Evolutionary conservation across 192 early-diverging fungal genomes (phyloP).

Genomic region (Powellomyces hirtus): DNA sequence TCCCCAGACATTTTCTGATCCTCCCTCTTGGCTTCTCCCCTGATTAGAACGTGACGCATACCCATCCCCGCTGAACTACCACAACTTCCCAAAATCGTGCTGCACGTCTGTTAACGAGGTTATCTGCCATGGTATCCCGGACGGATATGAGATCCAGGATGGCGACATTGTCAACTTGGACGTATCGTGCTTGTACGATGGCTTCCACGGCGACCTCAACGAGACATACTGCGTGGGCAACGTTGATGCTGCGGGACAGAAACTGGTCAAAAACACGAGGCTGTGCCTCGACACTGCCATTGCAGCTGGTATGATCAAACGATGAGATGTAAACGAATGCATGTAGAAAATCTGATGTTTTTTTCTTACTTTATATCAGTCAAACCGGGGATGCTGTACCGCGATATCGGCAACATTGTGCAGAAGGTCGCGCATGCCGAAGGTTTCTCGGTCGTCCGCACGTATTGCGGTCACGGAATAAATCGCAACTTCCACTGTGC

Average conservation of each 20-base stretch:
- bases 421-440: conserved; percentile 79
- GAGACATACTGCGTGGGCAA: conserved; percentile 90
- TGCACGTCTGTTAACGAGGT: conserved; percentile 92
- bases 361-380: too few relatives aligned
- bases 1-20: too few relatives aligned
- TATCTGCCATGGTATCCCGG: conserved; percentile 98
- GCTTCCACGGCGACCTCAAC: conserved; percentile 94
- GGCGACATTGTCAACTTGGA: conserved; percentile 98
- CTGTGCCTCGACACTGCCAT: conserved; percentile 93
- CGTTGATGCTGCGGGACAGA: conserved; percentile 70
- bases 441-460: conserved; percentile 88
- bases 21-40: background rate
- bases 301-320: conserved; percentile 72
- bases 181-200: conserved; percentile 82
- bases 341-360: too few relatives aligned
- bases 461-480: conserved; percentile 94
- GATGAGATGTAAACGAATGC: too few relatives aligned
- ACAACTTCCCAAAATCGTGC: conserved; percentile 91
- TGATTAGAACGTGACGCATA: conserved; percentile 78
- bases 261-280: conserved; percentile 77
- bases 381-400: conserved; percentile 87
- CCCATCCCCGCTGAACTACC: conserved; percentile 97
- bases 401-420: conserved; percentile 89
- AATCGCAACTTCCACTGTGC: conserved; percentile 82
- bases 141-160: conserved; percentile 86